Conservation (phyloP, 176 grass and related monocot species). For the Oryza officinalis region DNA sequence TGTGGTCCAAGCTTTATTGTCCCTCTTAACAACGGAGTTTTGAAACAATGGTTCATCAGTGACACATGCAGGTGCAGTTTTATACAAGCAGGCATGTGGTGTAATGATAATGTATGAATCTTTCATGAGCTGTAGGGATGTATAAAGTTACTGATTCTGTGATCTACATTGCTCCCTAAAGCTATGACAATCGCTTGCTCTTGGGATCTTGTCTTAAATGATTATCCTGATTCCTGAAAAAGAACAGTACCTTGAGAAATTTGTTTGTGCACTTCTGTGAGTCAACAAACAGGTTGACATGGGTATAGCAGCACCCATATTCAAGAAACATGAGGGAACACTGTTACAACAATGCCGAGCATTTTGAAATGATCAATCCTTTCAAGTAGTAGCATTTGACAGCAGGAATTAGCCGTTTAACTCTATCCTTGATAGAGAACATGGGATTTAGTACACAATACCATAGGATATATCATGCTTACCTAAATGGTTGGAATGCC, state of each 20-base stretch:
- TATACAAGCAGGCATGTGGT: slow-evolving; percentile 49
- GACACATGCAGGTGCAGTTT: slow-evolving; percentile 61
- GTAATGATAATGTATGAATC: slow-evolving; percentile 53
- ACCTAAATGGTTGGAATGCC: neutral
- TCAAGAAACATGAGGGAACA: neutral
- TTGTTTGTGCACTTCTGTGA: neutral
- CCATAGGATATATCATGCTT: neutral
- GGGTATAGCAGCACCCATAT: neutral
- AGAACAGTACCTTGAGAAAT: slow-evolving; percentile 11
- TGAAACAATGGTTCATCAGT: slow-evolving; percentile 54
- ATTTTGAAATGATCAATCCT: neutral
- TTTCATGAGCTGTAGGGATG: slow-evolving; percentile 48
- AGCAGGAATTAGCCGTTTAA: slow-evolving; percentile 33
- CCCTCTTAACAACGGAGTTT: slow-evolving; percentile 58
- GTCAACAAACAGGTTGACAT: slow-evolving; percentile 12
- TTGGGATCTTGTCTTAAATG: slow-evolving; percentile 31
- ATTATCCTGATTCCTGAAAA: slow-evolving; percentile 26
- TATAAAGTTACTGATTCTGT: slow-evolving; percentile 56
- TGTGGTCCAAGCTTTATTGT: slow-evolving; percentile 51
- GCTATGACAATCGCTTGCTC: slow-evolving; percentile 56
- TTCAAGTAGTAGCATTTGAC: slow-evolving; percentile 7
- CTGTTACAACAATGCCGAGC: neutral
- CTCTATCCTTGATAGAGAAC: slow-evolving; percentile 20
- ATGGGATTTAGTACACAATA: neutral
- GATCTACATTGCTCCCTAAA: slow-evolving; percentile 63